Conservation (phyloP, 257 asterid genomes). For the Salvia hispanica region DNA sequence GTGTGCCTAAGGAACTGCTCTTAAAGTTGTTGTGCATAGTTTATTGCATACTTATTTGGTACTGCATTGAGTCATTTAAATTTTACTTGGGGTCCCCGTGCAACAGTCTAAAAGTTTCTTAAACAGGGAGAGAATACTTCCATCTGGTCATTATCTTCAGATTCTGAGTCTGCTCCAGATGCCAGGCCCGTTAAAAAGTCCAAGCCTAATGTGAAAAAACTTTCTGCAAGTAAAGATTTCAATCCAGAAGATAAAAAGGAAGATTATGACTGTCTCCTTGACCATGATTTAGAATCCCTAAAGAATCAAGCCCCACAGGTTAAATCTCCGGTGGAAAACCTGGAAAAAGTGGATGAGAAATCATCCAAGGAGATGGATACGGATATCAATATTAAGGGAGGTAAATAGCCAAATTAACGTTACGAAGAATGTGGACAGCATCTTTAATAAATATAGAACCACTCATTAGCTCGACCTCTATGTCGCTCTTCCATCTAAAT, state of each 20-base stretch:
- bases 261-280: slow-evolving; percentile 37
- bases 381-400: slow-evolving; percentile 36
- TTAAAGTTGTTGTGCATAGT: slow-evolving; percentile 4
- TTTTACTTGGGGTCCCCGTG: slow-evolving; percentile 11
- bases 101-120: slow-evolving; percentile 23
- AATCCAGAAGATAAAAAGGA: slow-evolving; percentile 29
- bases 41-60: background rate
- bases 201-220: slow-evolving; percentile 31
- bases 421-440: slow-evolving; percentile 14
- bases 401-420: slow-evolving; percentile 38
- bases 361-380: slow-evolving; percentile 33
- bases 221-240: slow-evolving; percentile 28
- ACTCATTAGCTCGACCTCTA: slow-evolving; percentile 23
- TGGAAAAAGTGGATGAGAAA: slow-evolving; percentile 41
- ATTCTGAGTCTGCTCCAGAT: slow-evolving; percentile 65
- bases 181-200: slow-evolving; percentile 37
- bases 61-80: slow-evolving; percentile 4
- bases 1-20: background rate
- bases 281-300: slow-evolving; percentile 41
- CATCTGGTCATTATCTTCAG: slow-evolving; percentile 67
- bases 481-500: slow-evolving; percentile 25
- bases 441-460: slow-evolving; percentile 10
- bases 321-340: slow-evolving; percentile 47
- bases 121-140: slow-evolving; percentile 50
- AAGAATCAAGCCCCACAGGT: slow-evolving; percentile 33